Percentiles rank a stretch among this genome's conserved stretches.
Conservation (phyloP, 2,329 filamentous ascomycete species). For the Fusarium globosum region DNA sequence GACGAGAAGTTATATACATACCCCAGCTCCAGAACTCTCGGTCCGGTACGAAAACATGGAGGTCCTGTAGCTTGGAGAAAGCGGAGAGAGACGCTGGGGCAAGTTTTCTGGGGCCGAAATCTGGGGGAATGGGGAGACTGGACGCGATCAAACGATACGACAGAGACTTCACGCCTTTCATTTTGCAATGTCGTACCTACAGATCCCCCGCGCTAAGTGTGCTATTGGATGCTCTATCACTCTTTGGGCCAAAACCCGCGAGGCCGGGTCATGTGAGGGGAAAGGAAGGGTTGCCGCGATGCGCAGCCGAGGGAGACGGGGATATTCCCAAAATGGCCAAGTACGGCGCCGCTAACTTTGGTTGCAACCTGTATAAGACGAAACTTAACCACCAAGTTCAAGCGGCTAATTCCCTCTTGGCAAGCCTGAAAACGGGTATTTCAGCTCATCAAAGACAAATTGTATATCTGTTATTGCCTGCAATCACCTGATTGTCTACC, state of each 20-base stretch:
- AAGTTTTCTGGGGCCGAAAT: background rate
- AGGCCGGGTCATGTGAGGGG: background rate
- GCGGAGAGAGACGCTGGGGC: background rate
- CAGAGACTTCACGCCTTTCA: background rate
- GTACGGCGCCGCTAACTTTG: background rate
- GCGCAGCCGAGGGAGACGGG: background rate
- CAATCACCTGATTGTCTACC: no score
- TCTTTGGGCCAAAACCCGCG: background rate
- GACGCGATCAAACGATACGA: background rate
- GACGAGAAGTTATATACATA: background rate
- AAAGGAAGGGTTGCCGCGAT: background rate
- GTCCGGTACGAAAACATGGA: background rate
- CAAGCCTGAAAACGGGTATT: background rate
- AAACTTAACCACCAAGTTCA: background rate
- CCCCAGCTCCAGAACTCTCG: background rate
- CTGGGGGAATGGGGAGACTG: background rate
- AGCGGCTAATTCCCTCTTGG: background rate
- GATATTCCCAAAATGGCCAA: background rate
- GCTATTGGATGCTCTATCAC: background rate
- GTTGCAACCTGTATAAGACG: background rate
- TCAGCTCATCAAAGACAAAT: background rate
- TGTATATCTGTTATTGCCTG: background rate
- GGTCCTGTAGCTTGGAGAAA: background rate
- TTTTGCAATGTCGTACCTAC: background rate
- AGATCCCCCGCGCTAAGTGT: background rate